phyloP scores from a whole-genome alignment of 345 rosid genomes.

The Camelina sativa region DNA sequence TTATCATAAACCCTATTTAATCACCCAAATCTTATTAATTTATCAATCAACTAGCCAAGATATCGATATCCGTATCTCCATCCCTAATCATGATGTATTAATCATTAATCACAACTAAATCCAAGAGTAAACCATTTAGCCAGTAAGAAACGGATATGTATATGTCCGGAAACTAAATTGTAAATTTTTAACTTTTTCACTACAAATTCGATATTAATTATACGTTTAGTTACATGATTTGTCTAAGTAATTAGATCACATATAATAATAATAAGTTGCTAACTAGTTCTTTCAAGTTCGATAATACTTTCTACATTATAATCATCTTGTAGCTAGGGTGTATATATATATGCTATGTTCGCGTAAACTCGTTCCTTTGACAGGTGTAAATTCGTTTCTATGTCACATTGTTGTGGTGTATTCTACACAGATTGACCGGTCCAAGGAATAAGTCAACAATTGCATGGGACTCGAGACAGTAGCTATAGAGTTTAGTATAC shows the following conservation, averaged over 20 bases:
- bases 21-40: slow-evolving; percentile 37
- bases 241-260: background rate
- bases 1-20: slow-evolving; percentile 33
- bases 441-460: slow-evolving; percentile 39
- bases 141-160: background rate
- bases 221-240: background rate
- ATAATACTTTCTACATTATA: background rate
- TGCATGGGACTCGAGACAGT: slow-evolving; percentile 49
- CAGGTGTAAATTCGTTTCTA: slow-evolving; percentile 9
- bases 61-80: slow-evolving; percentile 39
- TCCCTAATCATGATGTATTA: slow-evolving; percentile 35
- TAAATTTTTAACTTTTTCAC: too few relatives aligned
- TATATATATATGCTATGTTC: background rate
- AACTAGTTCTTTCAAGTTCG: background rate
- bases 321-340: background rate
- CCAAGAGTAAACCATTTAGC: slow-evolving; percentile 23
- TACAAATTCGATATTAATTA: background rate
- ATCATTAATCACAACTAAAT: slow-evolving; percentile 36
- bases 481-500: slow-evolving; percentile 1
- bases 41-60: slow-evolving; percentile 41
- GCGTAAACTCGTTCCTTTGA: too few relatives aligned
- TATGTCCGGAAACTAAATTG: background rate
- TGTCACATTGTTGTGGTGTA: background rate
- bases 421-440: slow-evolving; percentile 27
- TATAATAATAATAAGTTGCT: background rate